These are phyloP conservation scores for Globisporangium perplexum DNA, from an alignment of 352 stramenopile genomes.

Conservation along the genomic window DNA sequence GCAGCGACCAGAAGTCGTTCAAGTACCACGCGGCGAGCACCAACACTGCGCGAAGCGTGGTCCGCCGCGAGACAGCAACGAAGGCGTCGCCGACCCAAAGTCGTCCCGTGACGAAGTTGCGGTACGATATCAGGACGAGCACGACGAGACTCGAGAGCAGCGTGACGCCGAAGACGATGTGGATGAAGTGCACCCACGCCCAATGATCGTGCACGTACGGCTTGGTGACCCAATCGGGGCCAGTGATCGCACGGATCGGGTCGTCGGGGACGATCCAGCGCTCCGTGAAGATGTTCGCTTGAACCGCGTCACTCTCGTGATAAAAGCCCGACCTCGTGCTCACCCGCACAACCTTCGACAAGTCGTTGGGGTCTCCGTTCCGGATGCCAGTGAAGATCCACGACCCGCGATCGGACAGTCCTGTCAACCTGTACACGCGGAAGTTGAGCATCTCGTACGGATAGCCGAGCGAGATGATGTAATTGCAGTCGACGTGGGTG, in stretches of 20 bases:
- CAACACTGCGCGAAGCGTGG: slow-evolving; percentile 19
- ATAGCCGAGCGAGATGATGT: slow-evolving; percentile 12
- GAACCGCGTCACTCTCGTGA: neutral
- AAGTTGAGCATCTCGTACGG: slow-evolving; percentile 10
- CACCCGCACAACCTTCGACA: slow-evolving; percentile 1
- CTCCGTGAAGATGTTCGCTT: slow-evolving; percentile 14
- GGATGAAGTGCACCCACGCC: slow-evolving; percentile 20
- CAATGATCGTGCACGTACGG: slow-evolving; percentile 11
- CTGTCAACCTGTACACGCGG: slow-evolving; percentile 5
- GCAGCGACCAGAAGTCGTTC: slow-evolving; percentile 33
- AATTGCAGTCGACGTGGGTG: slow-evolving; percentile 5
- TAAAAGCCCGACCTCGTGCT: slow-evolving; percentile 14
- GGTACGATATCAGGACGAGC: slow-evolving; percentile 7
- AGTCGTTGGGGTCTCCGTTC: neutral
- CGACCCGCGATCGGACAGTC: neutral
- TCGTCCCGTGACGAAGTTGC: slow-evolving; percentile 3
- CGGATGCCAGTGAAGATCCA: slow-evolving; percentile 7
- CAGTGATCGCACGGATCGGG: slow-evolving; percentile 4
- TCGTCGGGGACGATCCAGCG: slow-evolving; percentile 8
- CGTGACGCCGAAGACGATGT: slow-evolving; percentile 12
- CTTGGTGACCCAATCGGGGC: slow-evolving; percentile 2
- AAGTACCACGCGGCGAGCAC: slow-evolving; percentile 35
- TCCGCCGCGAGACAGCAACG: neutral
- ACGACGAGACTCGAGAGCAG: slow-evolving; percentile 12
- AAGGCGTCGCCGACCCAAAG: slow-evolving; percentile 11